Conservation (phyloP, 192 early-diverging fungal genomes). For the Gonapodya prolifera region DNA sequence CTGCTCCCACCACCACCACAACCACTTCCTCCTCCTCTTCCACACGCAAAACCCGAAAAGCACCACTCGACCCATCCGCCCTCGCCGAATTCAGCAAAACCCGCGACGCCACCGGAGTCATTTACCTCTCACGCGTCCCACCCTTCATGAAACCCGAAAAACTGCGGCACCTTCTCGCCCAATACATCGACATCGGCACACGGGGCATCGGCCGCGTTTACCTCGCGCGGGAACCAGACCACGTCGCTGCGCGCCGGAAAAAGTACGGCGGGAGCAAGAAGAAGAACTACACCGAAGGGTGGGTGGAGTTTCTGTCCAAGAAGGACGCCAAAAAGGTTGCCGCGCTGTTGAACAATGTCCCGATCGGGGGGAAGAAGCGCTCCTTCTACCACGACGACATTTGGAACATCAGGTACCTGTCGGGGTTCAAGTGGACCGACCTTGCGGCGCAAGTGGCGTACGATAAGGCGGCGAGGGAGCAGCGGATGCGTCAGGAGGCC, state of each 20-base stretch:
- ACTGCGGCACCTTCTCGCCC: slow-evolving; percentile 53
- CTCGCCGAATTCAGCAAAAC: slow-evolving; percentile 51
- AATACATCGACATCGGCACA: too few relatives aligned
- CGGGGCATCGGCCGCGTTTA: slow-evolving; percentile 75
- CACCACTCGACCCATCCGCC: slow-evolving; percentile 39
- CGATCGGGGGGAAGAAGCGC: slow-evolving; percentile 78
- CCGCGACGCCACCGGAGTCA: slow-evolving; percentile 69
- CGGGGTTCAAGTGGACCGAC: slow-evolving; percentile 94
- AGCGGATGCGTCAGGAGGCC: slow-evolving; percentile 72
- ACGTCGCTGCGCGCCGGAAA: slow-evolving; percentile 60
- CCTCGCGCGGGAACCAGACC: slow-evolving; percentile 54
- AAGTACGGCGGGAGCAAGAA: slow-evolving; percentile 78
- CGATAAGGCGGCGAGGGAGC: slow-evolving; percentile 61
- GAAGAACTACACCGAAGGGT: slow-evolving; percentile 84
- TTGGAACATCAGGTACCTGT: slow-evolving; percentile 95
- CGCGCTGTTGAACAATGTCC: slow-evolving; percentile 60
- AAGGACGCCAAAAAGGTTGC: slow-evolving; percentile 70
- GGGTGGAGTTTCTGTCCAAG: slow-evolving; percentile 96
- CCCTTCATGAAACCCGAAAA: slow-evolving; percentile 84
- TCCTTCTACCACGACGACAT: slow-evolving; percentile 82
- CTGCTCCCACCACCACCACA: too few relatives aligned
- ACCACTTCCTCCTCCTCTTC: too few relatives aligned
- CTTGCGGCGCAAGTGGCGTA: slow-evolving; percentile 82
- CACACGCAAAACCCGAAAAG: not conserved
- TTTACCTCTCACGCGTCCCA: slow-evolving; percentile 83